A percentile compares a stretch with the other conserved stretches of the same genome.
Conservation (phyloP, 768 basidiomycete species). For the Russula abietina region DNA sequence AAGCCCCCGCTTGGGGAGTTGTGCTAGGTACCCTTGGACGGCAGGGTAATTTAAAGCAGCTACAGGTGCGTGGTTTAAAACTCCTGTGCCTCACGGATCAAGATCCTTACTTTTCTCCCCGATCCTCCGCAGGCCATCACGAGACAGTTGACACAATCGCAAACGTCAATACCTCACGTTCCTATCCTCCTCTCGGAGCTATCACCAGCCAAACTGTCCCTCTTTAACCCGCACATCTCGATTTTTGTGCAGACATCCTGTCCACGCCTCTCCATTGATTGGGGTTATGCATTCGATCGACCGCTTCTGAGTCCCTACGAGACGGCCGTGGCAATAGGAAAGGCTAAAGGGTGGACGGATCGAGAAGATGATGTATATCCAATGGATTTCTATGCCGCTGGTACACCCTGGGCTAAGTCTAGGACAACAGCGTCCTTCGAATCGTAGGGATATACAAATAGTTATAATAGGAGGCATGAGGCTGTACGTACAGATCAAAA, state of each 20-base stretch:
- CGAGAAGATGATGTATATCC: slow-evolving; percentile 56
- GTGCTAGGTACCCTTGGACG: slow-evolving; percentile 91
- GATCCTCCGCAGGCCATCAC: slow-evolving; percentile 54
- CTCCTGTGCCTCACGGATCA: neutral
- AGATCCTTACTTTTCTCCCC: neutral
- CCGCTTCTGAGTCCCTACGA: slow-evolving; percentile 94
- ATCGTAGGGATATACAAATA: slow-evolving; percentile 11
- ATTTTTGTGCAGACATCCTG: slow-evolving; percentile 96
- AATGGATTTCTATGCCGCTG: slow-evolving; percentile 94
- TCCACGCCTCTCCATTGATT: slow-evolving; percentile 93
- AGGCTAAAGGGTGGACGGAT: slow-evolving; percentile 59
- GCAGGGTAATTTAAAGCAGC: slow-evolving; percentile 87
- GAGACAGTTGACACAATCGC: slow-evolving; percentile 53
- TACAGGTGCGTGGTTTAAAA: slow-evolving; percentile 48
- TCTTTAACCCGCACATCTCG: slow-evolving; percentile 76
- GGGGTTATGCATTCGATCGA: slow-evolving; percentile 92
- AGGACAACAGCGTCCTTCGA: slow-evolving; percentile 36
- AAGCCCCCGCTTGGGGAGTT: slow-evolving; percentile 68
- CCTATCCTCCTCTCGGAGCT: slow-evolving; percentile 93
- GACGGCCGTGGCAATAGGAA: slow-evolving; percentile 77
- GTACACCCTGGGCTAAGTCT: slow-evolving; percentile 69
- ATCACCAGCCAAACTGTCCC: slow-evolving; percentile 87
- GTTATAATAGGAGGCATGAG: neutral
- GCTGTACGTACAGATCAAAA: slow-evolving; percentile 2
- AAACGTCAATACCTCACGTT: slow-evolving; percentile 62